Conservation (phyloP, 2,329 filamentous ascomycete species). For the Neofusicoccum parvum region DNA sequence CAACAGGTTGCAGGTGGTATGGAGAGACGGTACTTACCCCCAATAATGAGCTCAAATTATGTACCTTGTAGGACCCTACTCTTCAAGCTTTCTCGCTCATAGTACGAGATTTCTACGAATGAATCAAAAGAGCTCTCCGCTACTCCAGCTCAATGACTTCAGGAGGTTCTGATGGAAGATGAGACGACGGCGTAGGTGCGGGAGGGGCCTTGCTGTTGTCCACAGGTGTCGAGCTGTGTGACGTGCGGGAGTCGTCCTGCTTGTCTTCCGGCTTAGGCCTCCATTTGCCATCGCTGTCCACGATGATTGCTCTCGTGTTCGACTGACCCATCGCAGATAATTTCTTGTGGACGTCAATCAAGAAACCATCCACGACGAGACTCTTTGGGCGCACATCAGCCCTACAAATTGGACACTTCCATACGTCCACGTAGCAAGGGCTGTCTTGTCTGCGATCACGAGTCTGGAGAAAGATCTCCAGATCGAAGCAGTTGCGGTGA, state of each 20-base stretch:
- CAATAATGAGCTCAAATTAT: too few relatives aligned
- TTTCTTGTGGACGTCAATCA: slow-evolving; percentile 62
- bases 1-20: too few relatives aligned
- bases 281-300: slow-evolving; percentile 58
- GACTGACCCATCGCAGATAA: slow-evolving; percentile 55
- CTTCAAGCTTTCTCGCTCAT: background rate
- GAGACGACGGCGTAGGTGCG: background rate
- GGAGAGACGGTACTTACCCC: too few relatives aligned
- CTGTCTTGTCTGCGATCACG: slow-evolving; percentile 45
- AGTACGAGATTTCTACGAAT: too few relatives aligned
- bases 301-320: slow-evolving; percentile 61
- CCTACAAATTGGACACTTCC: slow-evolving; percentile 85
- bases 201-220: background rate
- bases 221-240: background rate
- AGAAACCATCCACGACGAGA: slow-evolving; percentile 74
- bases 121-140: background rate
- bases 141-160: slow-evolving; percentile 14
- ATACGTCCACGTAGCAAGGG: slow-evolving; percentile 62
- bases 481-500: slow-evolving; percentile 88
- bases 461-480: slow-evolving; percentile 76
- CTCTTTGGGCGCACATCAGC: slow-evolving; percentile 73
- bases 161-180: background rate
- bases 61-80: too few relatives aligned
- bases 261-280: slow-evolving; percentile 2
- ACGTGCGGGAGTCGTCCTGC: background rate